A percentile compares a stretch with the other conserved stretches of the same genome.
Conservation (phyloP, 208 protist species). For the Leishmania lainsoni region DNA sequence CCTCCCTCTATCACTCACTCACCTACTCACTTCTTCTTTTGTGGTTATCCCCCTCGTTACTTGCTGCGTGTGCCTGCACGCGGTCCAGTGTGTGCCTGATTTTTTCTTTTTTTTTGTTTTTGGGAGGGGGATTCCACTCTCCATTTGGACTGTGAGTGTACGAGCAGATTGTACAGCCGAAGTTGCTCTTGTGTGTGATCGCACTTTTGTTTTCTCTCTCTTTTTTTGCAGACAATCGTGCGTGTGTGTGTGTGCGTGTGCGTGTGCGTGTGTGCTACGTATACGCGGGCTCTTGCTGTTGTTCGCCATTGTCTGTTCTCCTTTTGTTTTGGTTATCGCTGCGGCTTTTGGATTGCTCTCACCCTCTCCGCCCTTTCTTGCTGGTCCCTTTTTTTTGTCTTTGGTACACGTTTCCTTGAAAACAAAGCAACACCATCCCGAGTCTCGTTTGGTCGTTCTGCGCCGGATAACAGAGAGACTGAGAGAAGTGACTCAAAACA, state of each 20-base stretch:
- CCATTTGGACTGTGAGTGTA: not conserved
- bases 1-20: conserved; percentile 14
- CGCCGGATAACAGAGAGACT: no score
- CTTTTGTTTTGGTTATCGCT: not conserved
- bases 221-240: not conserved
- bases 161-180: not conserved
- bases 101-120: not conserved
- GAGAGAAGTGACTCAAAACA: not conserved
- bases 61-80: not conserved
- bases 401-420: not conserved
- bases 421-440: not conserved
- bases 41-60: not conserved
- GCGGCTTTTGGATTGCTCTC: not conserved
- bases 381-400: not conserved
- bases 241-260: not conserved
- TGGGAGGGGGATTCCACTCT: no score
- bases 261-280: not conserved
- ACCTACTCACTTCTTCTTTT: not conserved
- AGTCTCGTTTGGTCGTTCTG: not conserved
- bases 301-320: not conserved
- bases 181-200: not conserved
- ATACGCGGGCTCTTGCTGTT: not conserved
- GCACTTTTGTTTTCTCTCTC: not conserved
- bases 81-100: not conserved
- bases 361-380: not conserved